A percentile compares a stretch with the other conserved stretches of the same genome.
These are phyloP conservation scores for Vaucheria bursata DNA, from an alignment of 352 stramenopile genomes.

Conservation along the genomic window DNA sequence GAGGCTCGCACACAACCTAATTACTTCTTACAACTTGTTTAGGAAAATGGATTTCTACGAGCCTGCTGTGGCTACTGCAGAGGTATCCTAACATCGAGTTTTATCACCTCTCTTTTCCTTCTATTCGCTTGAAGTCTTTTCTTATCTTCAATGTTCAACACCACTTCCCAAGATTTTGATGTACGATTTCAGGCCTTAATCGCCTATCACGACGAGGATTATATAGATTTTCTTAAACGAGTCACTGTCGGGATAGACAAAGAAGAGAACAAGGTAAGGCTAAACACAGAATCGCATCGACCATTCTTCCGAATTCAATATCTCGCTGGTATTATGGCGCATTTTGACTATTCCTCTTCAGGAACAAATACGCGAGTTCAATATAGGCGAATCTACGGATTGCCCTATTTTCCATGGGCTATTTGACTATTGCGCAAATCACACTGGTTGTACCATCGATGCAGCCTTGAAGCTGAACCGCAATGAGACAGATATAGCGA, in stretches of 20 bases:
- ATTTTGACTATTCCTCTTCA: too few species aligned
- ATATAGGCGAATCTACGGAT: constrained; percentile 89
- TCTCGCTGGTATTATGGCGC: too few species aligned
- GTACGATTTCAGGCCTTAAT: constrained; percentile 76
- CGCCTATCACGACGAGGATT: constrained; percentile 91
- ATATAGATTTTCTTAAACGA: constrained; percentile 91
- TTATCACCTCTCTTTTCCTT: too few species aligned
- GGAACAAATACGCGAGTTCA: too few species aligned
- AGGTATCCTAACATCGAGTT: too few species aligned
- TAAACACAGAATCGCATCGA: too few species aligned
- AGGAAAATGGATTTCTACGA: constrained; percentile 97
- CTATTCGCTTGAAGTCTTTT: too few species aligned
- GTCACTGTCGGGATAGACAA: too few species aligned
- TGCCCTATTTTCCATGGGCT: constrained; percentile 97
- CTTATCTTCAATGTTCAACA: not conserved
- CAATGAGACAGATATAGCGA: constrained; percentile 83
- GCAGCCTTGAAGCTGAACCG: constrained; percentile 93
- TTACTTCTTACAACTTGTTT: constrained; percentile 97
- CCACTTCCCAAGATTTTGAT: not conserved
- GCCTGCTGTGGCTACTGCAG: constrained; percentile 59
- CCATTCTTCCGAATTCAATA: too few species aligned
- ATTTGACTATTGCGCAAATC: constrained; percentile 92
- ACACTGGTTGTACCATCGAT: constrained; percentile 89
- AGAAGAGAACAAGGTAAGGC: too few species aligned
- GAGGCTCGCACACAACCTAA: constrained; percentile 93